These are phyloP conservation scores for Hypoxylon perforatum DNA, from an alignment of 495 filamentous ascomycete genomes.

Conservation along the genomic window DNA sequence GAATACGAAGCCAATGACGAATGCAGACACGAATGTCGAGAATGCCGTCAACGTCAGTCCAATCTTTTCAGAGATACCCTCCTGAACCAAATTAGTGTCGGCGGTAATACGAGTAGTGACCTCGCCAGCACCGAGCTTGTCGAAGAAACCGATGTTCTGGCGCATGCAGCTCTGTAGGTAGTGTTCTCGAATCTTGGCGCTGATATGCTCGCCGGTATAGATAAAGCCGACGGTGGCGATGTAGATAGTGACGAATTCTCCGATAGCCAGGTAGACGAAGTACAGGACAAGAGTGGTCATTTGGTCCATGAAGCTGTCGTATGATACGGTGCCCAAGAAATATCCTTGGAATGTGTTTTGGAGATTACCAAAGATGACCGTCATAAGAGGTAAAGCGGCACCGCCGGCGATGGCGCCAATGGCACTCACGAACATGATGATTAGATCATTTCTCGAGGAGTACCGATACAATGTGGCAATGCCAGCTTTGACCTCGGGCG, in stretches of 20 bases:
- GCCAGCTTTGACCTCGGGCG: constrained; percentile 71
- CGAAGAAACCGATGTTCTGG: constrained; percentile 94
- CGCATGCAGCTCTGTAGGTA: constrained; percentile 86
- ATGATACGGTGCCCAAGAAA: constrained; percentile 57
- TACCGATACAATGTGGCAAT: constrained; percentile 81
- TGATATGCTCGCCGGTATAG: constrained; percentile 91
- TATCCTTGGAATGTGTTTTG: constrained; percentile 77
- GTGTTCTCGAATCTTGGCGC: constrained; percentile 83
- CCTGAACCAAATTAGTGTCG: constrained; percentile 89
- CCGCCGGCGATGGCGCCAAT: constrained; percentile 81
- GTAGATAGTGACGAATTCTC: constrained; percentile 84
- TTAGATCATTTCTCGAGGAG: constrained; percentile 76
- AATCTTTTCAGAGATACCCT: constrained; percentile 89
- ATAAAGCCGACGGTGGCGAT: constrained; percentile 88
- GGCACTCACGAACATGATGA: constrained; percentile 74
- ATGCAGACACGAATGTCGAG: constrained; percentile 86
- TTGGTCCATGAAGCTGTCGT: constrained; percentile 67
- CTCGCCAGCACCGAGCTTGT: constrained; percentile 90
- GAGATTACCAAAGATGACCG: constrained; percentile 83
- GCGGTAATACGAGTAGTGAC: constrained; percentile 92
- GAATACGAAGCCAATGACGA: constrained; percentile 86
- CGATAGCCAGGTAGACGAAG: constrained; percentile 90
- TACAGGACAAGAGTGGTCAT: constrained; percentile 79
- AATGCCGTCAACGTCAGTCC: constrained; percentile 77
- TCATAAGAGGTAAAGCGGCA: constrained; percentile 88